Percentiles rank a stretch among this genome's conserved stretches.
phyloP scores from a whole-genome alignment of 2,329 filamentous ascomycete species.

The Venturia nashicola region DNA sequence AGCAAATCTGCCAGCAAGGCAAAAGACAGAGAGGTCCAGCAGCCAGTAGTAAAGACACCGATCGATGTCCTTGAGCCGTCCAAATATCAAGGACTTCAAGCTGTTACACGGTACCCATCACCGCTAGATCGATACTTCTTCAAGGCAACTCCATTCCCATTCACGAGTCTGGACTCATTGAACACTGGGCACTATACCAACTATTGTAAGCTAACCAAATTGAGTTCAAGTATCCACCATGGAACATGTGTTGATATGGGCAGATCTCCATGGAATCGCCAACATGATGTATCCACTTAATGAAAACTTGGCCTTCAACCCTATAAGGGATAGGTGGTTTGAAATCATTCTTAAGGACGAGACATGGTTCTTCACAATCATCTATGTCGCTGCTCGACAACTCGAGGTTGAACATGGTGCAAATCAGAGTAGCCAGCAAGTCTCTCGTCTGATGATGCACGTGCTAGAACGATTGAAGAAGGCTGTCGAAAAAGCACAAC shows the following conservation, averaged over 20 bases:
- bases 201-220: neutral
- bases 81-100: neutral
- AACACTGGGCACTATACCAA: conserved; percentile 1
- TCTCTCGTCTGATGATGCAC: neutral
- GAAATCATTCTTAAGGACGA: neutral
- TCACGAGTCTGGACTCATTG: neutral
- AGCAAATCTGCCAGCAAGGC: too few species aligned
- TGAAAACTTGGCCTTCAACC: neutral
- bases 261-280: conserved; percentile 4
- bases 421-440: neutral
- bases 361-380: conserved; percentile 5
- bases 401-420: neutral
- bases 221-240: neutral
- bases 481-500: neutral
- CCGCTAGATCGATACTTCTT: neutral
- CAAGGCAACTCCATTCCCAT: neutral
- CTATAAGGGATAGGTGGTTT: conserved; percentile 4
- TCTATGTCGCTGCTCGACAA: neutral
- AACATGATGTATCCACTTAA: neutral
- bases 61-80: neutral
- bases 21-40: neutral
- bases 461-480: neutral
- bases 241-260: neutral
- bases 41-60: neutral
- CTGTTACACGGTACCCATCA: neutral